These are phyloP conservation scores for Brassica juncea DNA, from an alignment of 345 rosid species.

Conservation along the genomic window DNA sequence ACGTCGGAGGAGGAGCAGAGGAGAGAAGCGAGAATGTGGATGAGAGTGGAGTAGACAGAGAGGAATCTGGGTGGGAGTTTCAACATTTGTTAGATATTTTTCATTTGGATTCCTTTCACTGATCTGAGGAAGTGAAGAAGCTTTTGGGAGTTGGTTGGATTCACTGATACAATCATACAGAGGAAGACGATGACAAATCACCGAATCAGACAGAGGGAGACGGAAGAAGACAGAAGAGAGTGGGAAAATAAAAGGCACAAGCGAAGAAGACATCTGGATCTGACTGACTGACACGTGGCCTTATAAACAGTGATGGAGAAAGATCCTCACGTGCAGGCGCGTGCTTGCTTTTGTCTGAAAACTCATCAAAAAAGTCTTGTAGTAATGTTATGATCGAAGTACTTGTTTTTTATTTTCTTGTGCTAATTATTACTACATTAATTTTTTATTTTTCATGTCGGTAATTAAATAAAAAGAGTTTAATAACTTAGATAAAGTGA, in stretches of 20 bases:
- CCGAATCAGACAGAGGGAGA: constrained; percentile 37
- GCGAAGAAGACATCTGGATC: constrained; percentile 63
- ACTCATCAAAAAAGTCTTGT: background rate
- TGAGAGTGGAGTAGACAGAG: constrained; percentile 25
- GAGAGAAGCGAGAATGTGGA: constrained; percentile 35
- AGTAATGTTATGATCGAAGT: background rate
- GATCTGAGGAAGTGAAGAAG: constrained; percentile 29
- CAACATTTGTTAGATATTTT: constrained; percentile 46
- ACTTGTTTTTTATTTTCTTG: background rate
- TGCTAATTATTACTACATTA: background rate
- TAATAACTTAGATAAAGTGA: background rate
- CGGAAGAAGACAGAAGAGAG: constrained; percentile 35
- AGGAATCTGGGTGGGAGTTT: constrained; percentile 31
- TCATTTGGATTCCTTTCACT: constrained; percentile 36
- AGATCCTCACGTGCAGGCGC: constrained; percentile 39
- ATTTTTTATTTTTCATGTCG: background rate
- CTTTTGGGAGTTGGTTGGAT: constrained; percentile 25
- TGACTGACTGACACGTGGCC: constrained; percentile 54
- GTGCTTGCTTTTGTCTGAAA: constrained; percentile 23
- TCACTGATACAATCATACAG: constrained; percentile 38
- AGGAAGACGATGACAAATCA: constrained; percentile 26
- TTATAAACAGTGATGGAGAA: constrained; percentile 12
- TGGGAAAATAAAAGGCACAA: constrained; percentile 40
- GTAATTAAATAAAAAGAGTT: background rate
- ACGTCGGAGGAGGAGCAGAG: constrained; percentile 45